Evolutionary conservation across 2,329 filamentous ascomycete species (phyloP), one percentile per base, ranked within the genome.

Genomic region (Acephala macrosclerotiorum): DNA sequence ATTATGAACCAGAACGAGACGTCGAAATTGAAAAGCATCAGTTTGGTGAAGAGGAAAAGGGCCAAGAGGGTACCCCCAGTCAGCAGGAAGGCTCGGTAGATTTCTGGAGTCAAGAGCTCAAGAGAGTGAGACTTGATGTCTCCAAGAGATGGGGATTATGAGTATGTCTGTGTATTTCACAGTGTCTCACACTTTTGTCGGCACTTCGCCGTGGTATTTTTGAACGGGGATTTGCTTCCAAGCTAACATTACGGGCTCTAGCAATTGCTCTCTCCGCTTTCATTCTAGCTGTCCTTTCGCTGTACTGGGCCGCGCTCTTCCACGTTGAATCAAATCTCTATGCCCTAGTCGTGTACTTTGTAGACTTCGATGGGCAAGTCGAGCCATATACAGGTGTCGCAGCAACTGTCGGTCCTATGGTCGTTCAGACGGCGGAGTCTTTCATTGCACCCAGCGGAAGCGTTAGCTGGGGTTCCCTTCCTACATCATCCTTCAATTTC

Each of bases 251-350:
- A 36, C 4, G 14, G 26, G 53, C 62, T 20, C 22, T 53, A 82
- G 81, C 84, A 5, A 68, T 82, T 1, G 79, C 86, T 7, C 78
- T 90, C 6, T 84, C 84, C 73, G 70, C 79, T 3, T 89, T 88
- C 70, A 84, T 89, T 56, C 75, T 89, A 5, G 77, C 70, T 12
- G 80, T 88, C 3, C 74, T 91, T 0, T 88, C 85, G 0, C 76
- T 90, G 2, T 90, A 87, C 76, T 91, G 87, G 87, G 87, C 79
- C 0, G 83, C 84, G 0, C 82, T 90, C 22, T 86, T 80, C 71
- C 72, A 80, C 16, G 80, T 84, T 0, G 79, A 87, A 12, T 70
- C 78, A 53, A 87, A 85, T 61, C 75, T 85, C 25, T 78, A 75
- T 0, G 74, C 77, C 0, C 76, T 90, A 2, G 80, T 79, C 1